A percentile compares a stretch with the other conserved stretches of the same genome.
Evolutionary conservation across 2,329 filamentous ascomycete species (phyloP).

Genomic region (Fusarium chaquense): DNA sequence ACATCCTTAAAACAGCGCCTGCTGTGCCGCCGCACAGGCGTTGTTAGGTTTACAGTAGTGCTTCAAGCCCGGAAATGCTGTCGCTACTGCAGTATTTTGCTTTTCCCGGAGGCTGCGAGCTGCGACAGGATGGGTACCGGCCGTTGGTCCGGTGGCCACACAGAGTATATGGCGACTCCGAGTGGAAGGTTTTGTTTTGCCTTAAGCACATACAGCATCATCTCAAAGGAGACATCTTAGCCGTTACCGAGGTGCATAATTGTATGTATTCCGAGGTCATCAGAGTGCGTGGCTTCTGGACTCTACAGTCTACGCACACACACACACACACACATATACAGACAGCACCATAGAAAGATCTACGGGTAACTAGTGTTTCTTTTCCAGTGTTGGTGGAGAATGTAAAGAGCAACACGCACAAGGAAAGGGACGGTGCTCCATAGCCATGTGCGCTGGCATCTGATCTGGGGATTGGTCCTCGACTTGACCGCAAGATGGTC

Average conservation of each 20-base stretch:
- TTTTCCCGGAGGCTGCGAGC: constrained; percentile 17
- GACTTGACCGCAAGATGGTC: constrained; percentile 34
- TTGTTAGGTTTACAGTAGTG: constrained; percentile 3
- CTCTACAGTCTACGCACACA: neutral
- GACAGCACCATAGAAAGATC: constrained; percentile 20
- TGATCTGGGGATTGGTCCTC: constrained; percentile 31
- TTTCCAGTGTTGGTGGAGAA: constrained; percentile 21
- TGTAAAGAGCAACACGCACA: constrained; percentile 8
- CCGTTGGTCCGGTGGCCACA: constrained; percentile 4
- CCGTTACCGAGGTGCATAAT: neutral
- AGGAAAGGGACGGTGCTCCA: constrained; percentile 2
- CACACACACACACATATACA: neutral
- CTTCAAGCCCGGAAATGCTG: constrained; percentile 17
- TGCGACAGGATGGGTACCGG: neutral
- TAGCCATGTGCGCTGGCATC: constrained; percentile 26
- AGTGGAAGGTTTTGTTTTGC: constrained; percentile 1
- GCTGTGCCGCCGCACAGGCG: constrained; percentile 26
- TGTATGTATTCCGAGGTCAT: neutral
- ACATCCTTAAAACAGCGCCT: constrained; percentile 4
- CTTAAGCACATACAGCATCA: neutral
- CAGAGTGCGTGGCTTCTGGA: neutral
- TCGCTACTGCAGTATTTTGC: constrained; percentile 12
- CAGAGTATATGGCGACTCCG: constrained; percentile 4
- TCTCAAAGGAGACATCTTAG: neutral
- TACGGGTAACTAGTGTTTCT: constrained; percentile 15